A percentile compares a stretch with the other conserved stretches of the same genome.
phyloP scores from a whole-genome alignment of 2,329 filamentous ascomycete genomes.

The Pestalotiopsis sp. region DNA sequence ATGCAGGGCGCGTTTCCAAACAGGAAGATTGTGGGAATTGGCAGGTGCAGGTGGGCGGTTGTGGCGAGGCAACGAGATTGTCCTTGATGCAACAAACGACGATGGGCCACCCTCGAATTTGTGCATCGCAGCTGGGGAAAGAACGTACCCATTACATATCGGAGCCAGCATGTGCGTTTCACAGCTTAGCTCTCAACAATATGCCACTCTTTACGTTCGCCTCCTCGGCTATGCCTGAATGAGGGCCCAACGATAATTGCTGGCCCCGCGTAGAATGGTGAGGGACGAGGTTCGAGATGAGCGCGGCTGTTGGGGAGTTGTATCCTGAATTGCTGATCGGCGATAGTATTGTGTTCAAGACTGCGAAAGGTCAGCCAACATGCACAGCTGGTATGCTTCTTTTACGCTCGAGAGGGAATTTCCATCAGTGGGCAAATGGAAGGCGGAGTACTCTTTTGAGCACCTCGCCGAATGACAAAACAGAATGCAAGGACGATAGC shows the following conservation, averaged over 20 bases:
- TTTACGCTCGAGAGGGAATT: background rate
- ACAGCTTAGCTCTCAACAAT: background rate
- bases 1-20: background rate
- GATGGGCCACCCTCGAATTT: background rate
- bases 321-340: background rate
- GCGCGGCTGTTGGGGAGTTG: background rate
- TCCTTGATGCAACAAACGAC: background rate
- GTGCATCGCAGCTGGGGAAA: background rate
- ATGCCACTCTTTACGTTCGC: background rate
- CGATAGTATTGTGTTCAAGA: background rate
- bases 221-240: background rate
- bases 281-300: slow-evolving; percentile 1
- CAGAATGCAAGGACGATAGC: background rate
- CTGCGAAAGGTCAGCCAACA: background rate
- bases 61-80: background rate
- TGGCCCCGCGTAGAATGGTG: slow-evolving; percentile 3
- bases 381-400: background rate
- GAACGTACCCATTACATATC: slow-evolving; percentile 18
- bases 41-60: background rate
- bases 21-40: background rate
- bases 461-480: background rate
- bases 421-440: background rate
- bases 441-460: background rate
- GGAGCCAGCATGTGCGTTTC: slow-evolving; percentile 7
- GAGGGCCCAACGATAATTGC: background rate